phyloP scores from a whole-genome alignment of 805 yeast genomes.

The Schwanniomyces occidentalis region DNA sequence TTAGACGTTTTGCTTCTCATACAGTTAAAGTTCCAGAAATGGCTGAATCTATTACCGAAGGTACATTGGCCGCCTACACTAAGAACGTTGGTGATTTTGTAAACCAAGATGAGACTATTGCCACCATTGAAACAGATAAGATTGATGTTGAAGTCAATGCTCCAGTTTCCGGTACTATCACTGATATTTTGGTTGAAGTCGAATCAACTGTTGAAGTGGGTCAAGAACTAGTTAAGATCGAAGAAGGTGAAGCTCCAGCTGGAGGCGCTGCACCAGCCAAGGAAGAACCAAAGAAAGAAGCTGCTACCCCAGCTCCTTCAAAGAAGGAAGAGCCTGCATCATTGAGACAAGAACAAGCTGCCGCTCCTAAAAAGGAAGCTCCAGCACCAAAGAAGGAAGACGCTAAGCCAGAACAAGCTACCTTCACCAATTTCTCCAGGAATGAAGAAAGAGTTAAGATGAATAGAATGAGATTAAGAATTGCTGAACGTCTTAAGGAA shows the following conservation, averaged over 20 bases:
- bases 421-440: constrained; percentile 65
- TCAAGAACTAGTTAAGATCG: constrained; percentile 85
- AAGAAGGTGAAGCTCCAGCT: constrained; percentile 72
- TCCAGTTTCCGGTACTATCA: constrained; percentile 86
- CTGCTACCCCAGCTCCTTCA: constrained; percentile 26
- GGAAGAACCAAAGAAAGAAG: constrained; percentile 18
- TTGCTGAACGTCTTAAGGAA: constrained; percentile 98
- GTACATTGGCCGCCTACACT: constrained; percentile 71
- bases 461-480: constrained; percentile 99
- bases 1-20: constrained; percentile 40
- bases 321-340: constrained; percentile 23
- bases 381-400: constrained; percentile 30
- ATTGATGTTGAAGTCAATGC: constrained; percentile 97
- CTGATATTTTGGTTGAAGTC: constrained; percentile 75
- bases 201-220: constrained; percentile 97
- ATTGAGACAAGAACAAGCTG: constrained; percentile 19
- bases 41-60: constrained; percentile 99
- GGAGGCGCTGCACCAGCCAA: constrained; percentile 46
- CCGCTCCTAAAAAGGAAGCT: constrained; percentile 28
- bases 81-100: constrained; percentile 88
- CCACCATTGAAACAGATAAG: constrained; percentile 97
- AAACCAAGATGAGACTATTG: constrained; percentile 82
- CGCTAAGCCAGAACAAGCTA: constrained; percentile 32
- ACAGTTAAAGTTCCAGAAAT: constrained; percentile 91
- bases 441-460: constrained; percentile 89